These are phyloP conservation scores for Coemansia sp. DNA, from an alignment of 192 early-diverging fungal species.

Conservation along the genomic window DNA sequence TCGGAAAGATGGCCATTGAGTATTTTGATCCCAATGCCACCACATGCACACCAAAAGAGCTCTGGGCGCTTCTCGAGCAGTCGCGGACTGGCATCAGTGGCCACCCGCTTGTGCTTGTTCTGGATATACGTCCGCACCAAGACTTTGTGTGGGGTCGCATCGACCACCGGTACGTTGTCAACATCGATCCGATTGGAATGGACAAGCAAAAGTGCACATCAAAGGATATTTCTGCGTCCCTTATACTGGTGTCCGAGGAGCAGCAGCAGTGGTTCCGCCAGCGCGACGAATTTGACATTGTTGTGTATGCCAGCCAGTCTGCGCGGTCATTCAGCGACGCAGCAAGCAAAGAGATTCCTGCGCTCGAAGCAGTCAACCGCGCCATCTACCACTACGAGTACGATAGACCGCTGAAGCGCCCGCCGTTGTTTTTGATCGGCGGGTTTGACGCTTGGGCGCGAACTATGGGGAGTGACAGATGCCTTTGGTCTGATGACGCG, in stretches of 20 bases:
- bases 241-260: conserved; percentile 60
- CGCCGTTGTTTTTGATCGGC: conserved; percentile 74
- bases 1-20: conserved; percentile 11
- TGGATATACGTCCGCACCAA: conserved; percentile 78
- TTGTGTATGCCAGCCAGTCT: conserved; percentile 73
- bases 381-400: conserved; percentile 70
- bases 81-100: conserved; percentile 33
- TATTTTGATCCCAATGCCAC: conserved; percentile 25
- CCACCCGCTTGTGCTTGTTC: conserved; percentile 61
- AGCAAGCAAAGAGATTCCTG: conserved; percentile 15
- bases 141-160: conserved; percentile 71
- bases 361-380: conserved; percentile 53
- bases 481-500: conserved; percentile 39
- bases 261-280: conserved; percentile 68
- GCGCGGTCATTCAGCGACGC: conserved; percentile 50
- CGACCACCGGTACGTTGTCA: conserved; percentile 65
- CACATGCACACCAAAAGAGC: conserved; percentile 44
- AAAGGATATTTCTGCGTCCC: conserved; percentile 56
- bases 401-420: conserved; percentile 52
- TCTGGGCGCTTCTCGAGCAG: conserved; percentile 32
- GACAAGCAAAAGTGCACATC: conserved; percentile 61
- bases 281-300: conserved; percentile 69
- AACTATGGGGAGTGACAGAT: conserved; percentile 45
- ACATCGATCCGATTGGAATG: conserved; percentile 73
- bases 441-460: conserved; percentile 80